phyloP scores from a whole-genome alignment of 2,329 filamentous ascomycete species.

The Paraconiothyrium sp. region DNA sequence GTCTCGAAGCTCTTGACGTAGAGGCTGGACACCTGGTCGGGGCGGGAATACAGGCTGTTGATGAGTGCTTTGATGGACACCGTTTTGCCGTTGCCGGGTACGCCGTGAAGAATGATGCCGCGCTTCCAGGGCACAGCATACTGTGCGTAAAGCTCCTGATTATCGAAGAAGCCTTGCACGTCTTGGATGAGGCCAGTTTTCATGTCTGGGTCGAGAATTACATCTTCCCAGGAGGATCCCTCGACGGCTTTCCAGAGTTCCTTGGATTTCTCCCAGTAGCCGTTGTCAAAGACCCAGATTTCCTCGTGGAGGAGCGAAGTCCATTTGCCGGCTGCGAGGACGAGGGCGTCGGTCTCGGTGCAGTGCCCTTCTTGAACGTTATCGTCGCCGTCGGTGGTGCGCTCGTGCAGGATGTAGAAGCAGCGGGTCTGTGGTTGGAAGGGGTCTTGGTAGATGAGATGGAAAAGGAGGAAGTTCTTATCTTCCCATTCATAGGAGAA shows the following conservation, averaged over 20 bases:
- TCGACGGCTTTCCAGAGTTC: conserved; percentile 64
- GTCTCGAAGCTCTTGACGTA: conserved; percentile 61
- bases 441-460: conserved; percentile 39
- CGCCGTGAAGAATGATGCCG: conserved; percentile 61
- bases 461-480: conserved; percentile 39
- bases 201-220: conserved; percentile 70
- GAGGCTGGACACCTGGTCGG: conserved; percentile 61
- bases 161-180: conserved; percentile 64
- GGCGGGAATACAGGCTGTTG: conserved; percentile 64
- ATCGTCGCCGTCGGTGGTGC: conserved; percentile 10
- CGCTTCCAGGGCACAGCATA: conserved; percentile 60
- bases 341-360: conserved; percentile 56
- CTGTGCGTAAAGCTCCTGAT: conserved; percentile 51
- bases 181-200: conserved; percentile 71
- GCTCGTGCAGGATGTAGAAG: conserved; percentile 35
- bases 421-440: conserved; percentile 31
- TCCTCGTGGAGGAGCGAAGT: conserved; percentile 66
- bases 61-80: conserved; percentile 75
- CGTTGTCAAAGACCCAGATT: conserved; percentile 71
- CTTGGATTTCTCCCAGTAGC: conserved; percentile 67
- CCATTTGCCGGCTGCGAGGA: conserved; percentile 66
- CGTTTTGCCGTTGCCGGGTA: conserved; percentile 73
- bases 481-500: conserved; percentile 42
- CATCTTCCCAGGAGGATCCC: conserved; percentile 66
- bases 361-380: conserved; percentile 33